Evolutionary conservation across 1,284 basidiomycete species (phyloP), one percentile per base, ranked within the genome.

Genomic region (Trametes pubescens): DNA sequence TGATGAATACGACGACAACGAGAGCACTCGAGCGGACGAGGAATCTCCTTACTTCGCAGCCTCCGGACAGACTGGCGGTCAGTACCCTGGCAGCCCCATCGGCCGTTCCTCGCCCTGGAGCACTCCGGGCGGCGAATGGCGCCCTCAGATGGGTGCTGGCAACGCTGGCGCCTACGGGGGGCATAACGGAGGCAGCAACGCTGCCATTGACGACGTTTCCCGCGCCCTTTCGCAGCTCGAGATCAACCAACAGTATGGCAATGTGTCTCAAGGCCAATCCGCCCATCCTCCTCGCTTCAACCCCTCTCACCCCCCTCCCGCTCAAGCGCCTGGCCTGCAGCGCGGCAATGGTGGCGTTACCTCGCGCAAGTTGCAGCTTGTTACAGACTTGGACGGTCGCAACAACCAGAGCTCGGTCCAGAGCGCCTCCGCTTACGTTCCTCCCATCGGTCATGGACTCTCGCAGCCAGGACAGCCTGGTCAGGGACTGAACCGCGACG

Each of bases 171-270:
- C 65, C 11, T 69, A 67, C 38, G 49, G 58, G 38, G 53, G 57
- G 40, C 74, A 74, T 65, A 72, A 69, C 40, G 73, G 67, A 16
- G 63, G 68, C 48, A 72, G 76, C 51, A 82, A 78, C 65, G 67
- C 74, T 29, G 80, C 79, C 46, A 84, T 93, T 59, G 92, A 93
- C 70, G 92, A 94, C 62, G 88, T 93, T 22, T 85, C 89, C 69
- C 86, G 87, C 49, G 91, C 90, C 14, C 78, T 93, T 34, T 88
- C 89, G 13, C 77, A 84, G 22, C 80, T 93, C 56, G 91, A 92
- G 69, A 76, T 93, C 46, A 77, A 76, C 62, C 79, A 81, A 62
- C 75, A 76, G 57, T 74, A 76, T 62, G 70, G 66, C 57, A 68
- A 58, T 59, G 66, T 78, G 63, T 79, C 79, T 61, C 75, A 77